A percentile compares a stretch with the other conserved stretches of the same genome.
These are phyloP conservation scores for Solanum aculeatissimum DNA, from an alignment of 305 asterid species.

Conservation along the genomic window DNA sequence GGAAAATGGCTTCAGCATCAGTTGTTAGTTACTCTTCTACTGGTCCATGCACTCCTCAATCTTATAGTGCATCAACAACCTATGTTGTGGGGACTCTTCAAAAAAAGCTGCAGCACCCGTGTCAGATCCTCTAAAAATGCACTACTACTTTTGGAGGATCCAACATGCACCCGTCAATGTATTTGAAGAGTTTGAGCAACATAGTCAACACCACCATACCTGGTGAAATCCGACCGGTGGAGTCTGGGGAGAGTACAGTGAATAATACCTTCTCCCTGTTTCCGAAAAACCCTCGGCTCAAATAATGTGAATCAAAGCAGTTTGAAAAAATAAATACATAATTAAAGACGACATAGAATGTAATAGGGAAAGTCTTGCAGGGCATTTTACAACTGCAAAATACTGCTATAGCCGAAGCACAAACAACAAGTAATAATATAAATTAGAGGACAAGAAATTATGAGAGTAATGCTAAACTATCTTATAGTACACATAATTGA, in stretches of 20 bases:
- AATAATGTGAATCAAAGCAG: background rate
- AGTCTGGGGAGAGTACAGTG: background rate
- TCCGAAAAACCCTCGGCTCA: background rate
- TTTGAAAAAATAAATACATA: background rate
- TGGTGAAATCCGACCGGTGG: background rate
- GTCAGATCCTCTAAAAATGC: background rate
- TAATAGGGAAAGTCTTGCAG: background rate
- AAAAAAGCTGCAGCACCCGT: background rate
- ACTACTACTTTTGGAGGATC: background rate
- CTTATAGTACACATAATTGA: background rate
- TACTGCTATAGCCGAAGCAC: background rate
- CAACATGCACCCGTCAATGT: background rate
- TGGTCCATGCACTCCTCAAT: background rate
- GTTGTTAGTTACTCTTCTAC: background rate
- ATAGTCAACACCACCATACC: background rate
- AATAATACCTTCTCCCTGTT: background rate
- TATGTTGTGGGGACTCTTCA: background rate
- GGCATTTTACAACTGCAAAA: background rate
- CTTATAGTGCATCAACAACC: background rate
- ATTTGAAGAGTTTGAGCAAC: background rate
- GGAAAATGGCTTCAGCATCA: background rate
- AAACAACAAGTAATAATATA: background rate
- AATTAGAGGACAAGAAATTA: background rate
- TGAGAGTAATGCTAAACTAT: background rate
- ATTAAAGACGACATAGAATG: background rate